phyloP scores from a whole-genome alignment of 805 yeast species.

The Metschnikowia shivogae region DNA sequence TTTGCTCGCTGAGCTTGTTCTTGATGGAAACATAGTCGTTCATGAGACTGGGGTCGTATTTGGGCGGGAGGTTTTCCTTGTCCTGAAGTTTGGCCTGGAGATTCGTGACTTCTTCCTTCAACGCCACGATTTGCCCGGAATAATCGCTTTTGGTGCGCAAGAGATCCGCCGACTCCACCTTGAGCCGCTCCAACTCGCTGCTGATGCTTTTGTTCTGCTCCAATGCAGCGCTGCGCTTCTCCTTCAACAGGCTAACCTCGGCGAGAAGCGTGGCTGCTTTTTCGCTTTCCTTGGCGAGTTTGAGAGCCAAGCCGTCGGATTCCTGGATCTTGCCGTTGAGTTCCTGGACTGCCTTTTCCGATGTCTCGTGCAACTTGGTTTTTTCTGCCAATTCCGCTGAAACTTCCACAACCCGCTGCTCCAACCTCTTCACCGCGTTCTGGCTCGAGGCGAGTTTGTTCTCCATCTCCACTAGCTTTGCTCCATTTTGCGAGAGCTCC shows the following conservation, averaged over 20 bases:
- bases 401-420: background rate
- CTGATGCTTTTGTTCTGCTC: conserved; percentile 7
- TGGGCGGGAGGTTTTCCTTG: conserved; percentile 36
- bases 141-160: conserved; percentile 24
- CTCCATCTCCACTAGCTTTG: background rate
- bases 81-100: conserved; percentile 24
- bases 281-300: conserved; percentile 4
- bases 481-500: background rate
- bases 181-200: conserved; percentile 17
- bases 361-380: background rate
- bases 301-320: background rate
- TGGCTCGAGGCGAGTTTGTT: background rate
- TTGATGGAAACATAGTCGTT: conserved; percentile 47
- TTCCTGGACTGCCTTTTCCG: conserved; percentile 1
- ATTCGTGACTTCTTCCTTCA: conserved; percentile 21
- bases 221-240: conserved; percentile 4
- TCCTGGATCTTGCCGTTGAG: background rate
- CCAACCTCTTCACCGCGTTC: background rate
- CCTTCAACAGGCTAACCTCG: conserved; percentile 4
- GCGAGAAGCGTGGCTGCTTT: background rate
- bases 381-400: background rate
- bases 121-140: conserved; percentile 23
- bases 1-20: conserved; percentile 48
- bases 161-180: conserved; percentile 21
- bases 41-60: conserved; percentile 27